Evolutionary conservation across 148 eudicot species (phyloP), one percentile per base, ranked within the genome.

Genomic region (Chenopodium album): DNA sequence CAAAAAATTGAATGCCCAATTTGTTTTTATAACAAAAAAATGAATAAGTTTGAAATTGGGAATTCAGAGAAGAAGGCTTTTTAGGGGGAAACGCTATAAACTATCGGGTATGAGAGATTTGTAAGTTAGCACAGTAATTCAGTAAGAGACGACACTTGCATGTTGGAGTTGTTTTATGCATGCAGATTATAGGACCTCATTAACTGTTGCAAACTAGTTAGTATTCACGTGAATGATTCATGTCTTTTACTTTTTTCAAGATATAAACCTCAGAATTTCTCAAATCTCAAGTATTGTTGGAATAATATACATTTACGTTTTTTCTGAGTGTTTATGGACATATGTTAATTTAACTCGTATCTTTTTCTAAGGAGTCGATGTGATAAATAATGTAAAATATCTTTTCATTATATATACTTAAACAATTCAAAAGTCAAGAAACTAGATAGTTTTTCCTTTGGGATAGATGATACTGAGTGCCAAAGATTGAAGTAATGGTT

Each of bases 231-330:
- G 86, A 84, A 34, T 28, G 71, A 22, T 0, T 28, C 59, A 46
- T 84, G 86, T 84, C 86, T 84, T 84, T 84, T 84, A 79, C 83
- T 59, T 64, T 67, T 75, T 70, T 69, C 54, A 20, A 44, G 67
- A 19, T n/a, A 60, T 11, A 48, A 31, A 26, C 0, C 44, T 28
- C 20, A 50, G 13, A 48, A 50, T 1, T 50, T 50, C 44, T 41
- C 44, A 41, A 37, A 41, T 41, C 44, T 41, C 8, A 5, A 41
- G 44, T 41, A 41, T 41, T 41, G 44, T 41, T 4, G 44, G 44
- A 41, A 41, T 41, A 41, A 41, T 5, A 41, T 41, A 41, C 8
- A 41, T 41, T 4, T 41, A 0, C 44, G 8, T 0, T 41, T 41
- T 6, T 41, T 41, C 44, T 41, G 44, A 41, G 44, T 41, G 44